Base-by-base conservation (phyloP, 2,329 filamentous ascomycete genomes). In the Sordariomycetes sp. region DNA sequence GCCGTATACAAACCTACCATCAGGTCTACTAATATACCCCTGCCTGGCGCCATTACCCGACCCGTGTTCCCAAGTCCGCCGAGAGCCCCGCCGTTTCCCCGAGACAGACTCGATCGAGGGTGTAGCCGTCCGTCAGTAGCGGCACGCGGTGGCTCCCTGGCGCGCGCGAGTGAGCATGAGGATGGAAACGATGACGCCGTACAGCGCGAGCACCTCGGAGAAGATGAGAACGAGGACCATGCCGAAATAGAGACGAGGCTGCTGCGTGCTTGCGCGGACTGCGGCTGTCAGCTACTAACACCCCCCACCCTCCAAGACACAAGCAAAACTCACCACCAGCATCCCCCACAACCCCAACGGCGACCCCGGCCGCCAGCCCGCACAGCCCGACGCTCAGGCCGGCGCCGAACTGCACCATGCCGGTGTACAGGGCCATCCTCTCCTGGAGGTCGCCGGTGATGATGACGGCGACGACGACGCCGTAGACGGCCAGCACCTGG, bases 161-260 rank as follows among this genome's bases (percentile, higher is more conserved):
- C 64, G 71, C 32, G 74, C 74, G 60, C 68, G 72, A 5, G 76
- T 76, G 60, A 78, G 65, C 75, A 79, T 76, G 55, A 79, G 64
- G 57, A 79, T 77, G 20, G 72, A 71, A 24, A 79, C 73, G 53
- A 79, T 75, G 37, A 77, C 71, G 3, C 74, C 75, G 60, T 77
- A 78, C 3, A 76, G 66, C 8, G 72, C 72, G 48, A 76, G 62
- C 18, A 77, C 75, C 60, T 76, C 74, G 53, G 75, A 70, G 58
- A 76, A 77, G 65, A 77, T 77, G 60, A 77, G 69, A 57, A 77
- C 76, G 40, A 77, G 68, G 24, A 77, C 73, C 73, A 77, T 76
- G 61, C 73, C 74, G 58, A 74, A 68, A 54, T 77, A 76, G 12
- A 78, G 64, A 4, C 74, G 72, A 3, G 75, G 75, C 65, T 78